A percentile compares a stretch with the other conserved stretches of the same genome.
phyloP scores from a whole-genome alignment of 768 basidiomycete species.

The Tubosaeta sp. region DNA sequence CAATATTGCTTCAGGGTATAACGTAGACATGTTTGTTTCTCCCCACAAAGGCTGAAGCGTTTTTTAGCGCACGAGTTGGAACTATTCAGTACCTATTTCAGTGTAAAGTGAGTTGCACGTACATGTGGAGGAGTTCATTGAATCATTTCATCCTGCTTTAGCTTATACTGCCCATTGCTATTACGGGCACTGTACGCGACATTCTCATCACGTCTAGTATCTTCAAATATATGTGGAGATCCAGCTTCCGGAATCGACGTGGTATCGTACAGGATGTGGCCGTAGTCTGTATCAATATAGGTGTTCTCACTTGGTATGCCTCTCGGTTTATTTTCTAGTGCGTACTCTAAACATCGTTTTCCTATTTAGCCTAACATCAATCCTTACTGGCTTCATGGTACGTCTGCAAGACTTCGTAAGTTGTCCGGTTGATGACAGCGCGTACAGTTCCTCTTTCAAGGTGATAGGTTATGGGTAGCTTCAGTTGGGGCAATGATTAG shows the following conservation, averaged over 20 bases:
- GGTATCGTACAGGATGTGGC: conserved; percentile 10
- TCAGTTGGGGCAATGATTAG: conserved; percentile 2
- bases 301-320: conserved; percentile 11
- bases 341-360: neutral
- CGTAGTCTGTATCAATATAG: conserved; percentile 9
- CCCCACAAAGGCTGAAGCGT: neutral
- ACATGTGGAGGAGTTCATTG: neutral
- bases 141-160: neutral
- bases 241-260: conserved; percentile 6
- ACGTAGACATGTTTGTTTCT: conserved; percentile 3
- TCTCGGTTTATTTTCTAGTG: neutral
- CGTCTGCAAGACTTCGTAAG: neutral
- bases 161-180: conserved; percentile 4
- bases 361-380: neutral
- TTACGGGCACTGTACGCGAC: conserved; percentile 2
- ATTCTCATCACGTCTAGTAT: conserved; percentile 5
- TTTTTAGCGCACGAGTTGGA: conserved; percentile 4
- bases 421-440: neutral
- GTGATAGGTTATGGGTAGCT: conserved; percentile 1
- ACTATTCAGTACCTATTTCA: conserved; percentile 2
- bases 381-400: conserved; percentile 1
- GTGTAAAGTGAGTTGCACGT: conserved; percentile 3
- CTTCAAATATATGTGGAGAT: conserved; percentile 16
- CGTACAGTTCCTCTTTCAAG: conserved; percentile 4
- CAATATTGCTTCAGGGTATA: neutral